Evolutionary conservation across 441 rosid species (phyloP), one percentile per base, ranked within the genome.

Genomic region (Euphorbia schlechtendalii): DNA sequence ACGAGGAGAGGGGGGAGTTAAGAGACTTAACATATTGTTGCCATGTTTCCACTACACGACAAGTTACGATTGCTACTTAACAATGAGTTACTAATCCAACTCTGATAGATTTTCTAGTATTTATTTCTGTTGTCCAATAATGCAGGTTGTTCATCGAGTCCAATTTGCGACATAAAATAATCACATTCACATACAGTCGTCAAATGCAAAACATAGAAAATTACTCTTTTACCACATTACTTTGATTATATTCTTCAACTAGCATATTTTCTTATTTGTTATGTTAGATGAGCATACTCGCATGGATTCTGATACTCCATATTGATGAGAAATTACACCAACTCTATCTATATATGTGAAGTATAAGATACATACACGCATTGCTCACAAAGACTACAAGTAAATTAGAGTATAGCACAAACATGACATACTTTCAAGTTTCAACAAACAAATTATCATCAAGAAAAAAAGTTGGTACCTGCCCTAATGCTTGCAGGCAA

Each of bases 401-500:
- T 36, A 51, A 38, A 59, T 24, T 24, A 18, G 20, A 22, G 52
- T 13, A 43, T 5, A 66, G 38, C 69, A 52, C 22, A 27, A 30
- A 21, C 27, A 40, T 32, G 25, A 55, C 5, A 17, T 46, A 15
- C 21, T 8, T 41, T 53, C 56, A 54, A 41, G n/a, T n/a, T n/a
- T n/a, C n/a, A n/a, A n/a, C 67, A 61, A 60, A 57, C 14, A 48
- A 46, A 62, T 36, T 17, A n/a, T n/a, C n/a, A n/a, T n/a, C n/a
- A n/a, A n/a, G 6, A 32, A 43, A 66, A 65, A 21, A 63, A 67
- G 66, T 41, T 25, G 58, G 22, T 81, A 95, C 99, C 97, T 88
- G 96, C 71, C 99, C 99, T 75, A 95, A 55, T 73, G 99, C 91
- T 77, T 95, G 99, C 74, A 88, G 75, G 84, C 93, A 86, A 75